phyloP scores from a whole-genome alignment of 2,329 filamentous ascomycete species.

The Epichloe scottii region DNA sequence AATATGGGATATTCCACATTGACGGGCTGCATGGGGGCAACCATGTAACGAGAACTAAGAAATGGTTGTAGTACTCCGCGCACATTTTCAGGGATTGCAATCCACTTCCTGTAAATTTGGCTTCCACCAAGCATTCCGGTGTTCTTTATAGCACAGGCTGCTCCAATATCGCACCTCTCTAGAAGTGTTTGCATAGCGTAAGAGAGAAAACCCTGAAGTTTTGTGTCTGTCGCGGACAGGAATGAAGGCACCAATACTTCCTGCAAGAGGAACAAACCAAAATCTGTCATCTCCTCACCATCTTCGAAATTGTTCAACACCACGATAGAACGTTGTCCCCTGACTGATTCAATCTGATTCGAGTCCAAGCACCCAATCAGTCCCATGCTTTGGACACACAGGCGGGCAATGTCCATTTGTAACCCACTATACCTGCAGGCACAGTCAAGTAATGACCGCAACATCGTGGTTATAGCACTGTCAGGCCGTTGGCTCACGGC shows the following conservation, averaged over 20 bases:
- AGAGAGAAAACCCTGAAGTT: slow-evolving; percentile 79
- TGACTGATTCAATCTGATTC: slow-evolving; percentile 70
- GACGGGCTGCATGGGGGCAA: slow-evolving; percentile 48
- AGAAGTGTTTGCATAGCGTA: slow-evolving; percentile 91
- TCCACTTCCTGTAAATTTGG: slow-evolving; percentile 61
- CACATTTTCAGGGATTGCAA: slow-evolving; percentile 61
- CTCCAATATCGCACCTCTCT: slow-evolving; percentile 60
- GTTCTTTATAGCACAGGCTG: slow-evolving; percentile 33
- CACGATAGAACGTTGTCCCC: slow-evolving; percentile 71
- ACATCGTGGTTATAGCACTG: slow-evolving; percentile 55
- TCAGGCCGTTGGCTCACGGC: slow-evolving; percentile 77
- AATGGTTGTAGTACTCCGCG: slow-evolving; percentile 82
- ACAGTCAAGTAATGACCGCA: slow-evolving; percentile 73
- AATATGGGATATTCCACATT: slow-evolving; percentile 68
- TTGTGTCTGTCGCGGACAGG: slow-evolving; percentile 76
- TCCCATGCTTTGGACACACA: slow-evolving; percentile 75
- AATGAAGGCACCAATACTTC: slow-evolving; percentile 86
- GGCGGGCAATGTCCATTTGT: slow-evolving; percentile 52
- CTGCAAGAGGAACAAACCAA: slow-evolving; percentile 74
- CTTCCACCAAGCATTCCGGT: slow-evolving; percentile 34
- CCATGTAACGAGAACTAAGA: slow-evolving; percentile 66
- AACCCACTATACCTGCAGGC: slow-evolving; percentile 65
- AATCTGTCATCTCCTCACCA: slow-evolving; percentile 68
- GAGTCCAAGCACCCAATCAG: slow-evolving; percentile 85
- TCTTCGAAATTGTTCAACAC: slow-evolving; percentile 77